Evolutionary conservation across 139 green algal genomes (phyloP), one percentile per base, ranked within the genome.

Genomic region (Haematococcus sp.): DNA sequence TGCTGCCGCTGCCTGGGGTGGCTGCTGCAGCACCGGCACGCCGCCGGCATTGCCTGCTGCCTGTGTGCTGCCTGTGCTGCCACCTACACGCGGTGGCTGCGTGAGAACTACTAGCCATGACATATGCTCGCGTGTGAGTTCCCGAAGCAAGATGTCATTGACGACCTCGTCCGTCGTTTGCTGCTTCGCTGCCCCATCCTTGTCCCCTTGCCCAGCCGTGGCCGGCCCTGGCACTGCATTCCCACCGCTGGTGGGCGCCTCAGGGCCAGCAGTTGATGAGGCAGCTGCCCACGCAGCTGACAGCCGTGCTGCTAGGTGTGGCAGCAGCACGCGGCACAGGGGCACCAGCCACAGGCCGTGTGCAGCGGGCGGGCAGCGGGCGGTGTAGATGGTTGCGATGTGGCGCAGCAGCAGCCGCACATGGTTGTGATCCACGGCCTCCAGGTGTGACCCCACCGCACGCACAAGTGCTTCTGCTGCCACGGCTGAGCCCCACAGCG

Each of bases 351-450:
- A 89, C 5, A 1, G 34, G 63, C 44, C 63, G 7, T 56, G 63
- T 78, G 64, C 13, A 73, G 52, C 31, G 0, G 66, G 32, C 1
- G 88, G 83, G 68, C 84, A 89, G 71, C 68, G 65, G 31, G 75
- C 66, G 22, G 86, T 55, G 52, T 89, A 81, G 15, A 86, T 80
- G 2, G 79, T 79, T 2, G 88, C 28, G 9, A 91, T 77, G 68
- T 94, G 89, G 4, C 91, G 81, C 22, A 91, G 31, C 33, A 94
- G 75, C 34, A 94, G 76, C 46, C 83, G 76, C 54, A 90, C 31
- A 65, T 93, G 84, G 54, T 77, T 81, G 44, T 81, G 65, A 55
- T 89, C 75, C 67, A 93, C 75, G 23, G 20, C 66, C 66, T 63
- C 60, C 1, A 73, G 28, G 66, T 79, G 23, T 15, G 54, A 23